A percentile compares a stretch with the other conserved stretches of the same genome.
phyloP scores from a whole-genome alignment of 2,329 filamentous ascomycete genomes.

The Neofusicoccum sp. region DNA sequence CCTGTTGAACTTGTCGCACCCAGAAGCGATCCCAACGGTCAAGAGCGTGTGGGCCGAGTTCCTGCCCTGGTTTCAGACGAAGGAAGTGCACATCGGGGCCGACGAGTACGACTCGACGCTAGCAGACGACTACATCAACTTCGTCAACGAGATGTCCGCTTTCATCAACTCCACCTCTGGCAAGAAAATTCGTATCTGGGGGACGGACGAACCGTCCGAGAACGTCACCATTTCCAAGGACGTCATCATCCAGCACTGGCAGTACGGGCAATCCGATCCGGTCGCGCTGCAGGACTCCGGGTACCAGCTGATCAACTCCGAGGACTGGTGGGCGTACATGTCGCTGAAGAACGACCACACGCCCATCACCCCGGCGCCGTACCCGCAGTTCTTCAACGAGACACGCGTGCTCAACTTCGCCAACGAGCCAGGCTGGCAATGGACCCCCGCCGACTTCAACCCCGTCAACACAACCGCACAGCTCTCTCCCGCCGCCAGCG shows the following conservation, averaged over 20 bases:
- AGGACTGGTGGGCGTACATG: constrained; percentile 57
- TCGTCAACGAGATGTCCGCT: constrained; percentile 37
- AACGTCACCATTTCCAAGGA: constrained; percentile 41
- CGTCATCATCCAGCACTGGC: constrained; percentile 49
- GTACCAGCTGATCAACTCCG: constrained; percentile 46
- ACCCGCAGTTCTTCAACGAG: constrained; percentile 49
- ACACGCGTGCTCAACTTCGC: constrained; percentile 47
- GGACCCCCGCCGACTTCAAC: constrained; percentile 48
- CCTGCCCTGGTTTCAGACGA: constrained; percentile 38
- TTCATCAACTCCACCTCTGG: constrained; percentile 34
- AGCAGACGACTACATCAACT: constrained; percentile 38
- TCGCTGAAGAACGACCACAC: constrained; percentile 54
- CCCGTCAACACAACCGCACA: constrained; percentile 15
- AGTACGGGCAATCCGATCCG: constrained; percentile 50
- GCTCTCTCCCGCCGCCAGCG: constrained; percentile 43
- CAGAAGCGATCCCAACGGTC: constrained; percentile 35
- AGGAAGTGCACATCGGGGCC: constrained; percentile 38
- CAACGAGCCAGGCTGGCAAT: constrained; percentile 42
- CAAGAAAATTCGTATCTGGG: constrained; percentile 37
- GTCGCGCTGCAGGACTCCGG: constrained; percentile 37
- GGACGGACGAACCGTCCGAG: constrained; percentile 46
- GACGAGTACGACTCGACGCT: constrained; percentile 38
- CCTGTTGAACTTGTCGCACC: constrained; percentile 35
- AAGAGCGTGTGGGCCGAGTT: constrained; percentile 39
- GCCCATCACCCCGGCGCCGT: constrained; percentile 47